Percentiles rank a stretch among this genome's conserved stretches.
Conservation (phyloP, 129 eudicot genomes). For the Cynara cardunculus region DNA sequence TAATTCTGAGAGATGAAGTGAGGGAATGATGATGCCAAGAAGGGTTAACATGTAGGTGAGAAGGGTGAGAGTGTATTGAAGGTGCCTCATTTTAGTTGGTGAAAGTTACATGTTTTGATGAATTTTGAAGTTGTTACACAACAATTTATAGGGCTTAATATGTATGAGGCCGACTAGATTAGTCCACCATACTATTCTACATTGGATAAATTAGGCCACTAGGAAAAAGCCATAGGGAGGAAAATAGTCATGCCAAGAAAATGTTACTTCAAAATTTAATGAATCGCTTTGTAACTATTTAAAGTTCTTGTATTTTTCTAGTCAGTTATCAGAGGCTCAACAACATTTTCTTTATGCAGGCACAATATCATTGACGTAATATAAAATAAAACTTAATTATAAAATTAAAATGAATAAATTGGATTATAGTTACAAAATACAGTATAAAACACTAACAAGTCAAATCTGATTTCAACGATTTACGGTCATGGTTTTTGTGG, state of each 20-base stretch:
- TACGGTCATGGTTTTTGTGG: too few species aligned
- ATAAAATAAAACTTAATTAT: too few species aligned
- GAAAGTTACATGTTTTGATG: background rate
- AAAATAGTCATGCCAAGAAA: background rate
- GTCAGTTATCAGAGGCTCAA: background rate
- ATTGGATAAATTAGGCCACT: background rate
- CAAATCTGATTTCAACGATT: too few species aligned
- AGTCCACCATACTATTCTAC: background rate
- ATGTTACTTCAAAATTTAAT: background rate
- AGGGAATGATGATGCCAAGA: background rate
- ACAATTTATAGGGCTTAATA: slow-evolving; percentile 6
- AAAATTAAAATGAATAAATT: too few species aligned
- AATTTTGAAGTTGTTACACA: background rate
- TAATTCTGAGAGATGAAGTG: background rate
- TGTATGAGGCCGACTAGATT: background rate
- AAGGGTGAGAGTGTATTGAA: slow-evolving; percentile 19
- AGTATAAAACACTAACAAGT: too few species aligned
- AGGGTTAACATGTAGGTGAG: slow-evolving; percentile 13
- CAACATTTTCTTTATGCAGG: too few species aligned
- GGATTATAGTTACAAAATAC: too few species aligned
- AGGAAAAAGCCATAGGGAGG: background rate
- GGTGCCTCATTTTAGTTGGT: background rate
- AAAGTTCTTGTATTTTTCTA: background rate
- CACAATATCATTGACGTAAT: too few species aligned
- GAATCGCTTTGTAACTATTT: background rate